phyloP scores from a whole-genome alignment of 2,329 filamentous ascomycete species.

The Davidsoniella australis region DNA sequence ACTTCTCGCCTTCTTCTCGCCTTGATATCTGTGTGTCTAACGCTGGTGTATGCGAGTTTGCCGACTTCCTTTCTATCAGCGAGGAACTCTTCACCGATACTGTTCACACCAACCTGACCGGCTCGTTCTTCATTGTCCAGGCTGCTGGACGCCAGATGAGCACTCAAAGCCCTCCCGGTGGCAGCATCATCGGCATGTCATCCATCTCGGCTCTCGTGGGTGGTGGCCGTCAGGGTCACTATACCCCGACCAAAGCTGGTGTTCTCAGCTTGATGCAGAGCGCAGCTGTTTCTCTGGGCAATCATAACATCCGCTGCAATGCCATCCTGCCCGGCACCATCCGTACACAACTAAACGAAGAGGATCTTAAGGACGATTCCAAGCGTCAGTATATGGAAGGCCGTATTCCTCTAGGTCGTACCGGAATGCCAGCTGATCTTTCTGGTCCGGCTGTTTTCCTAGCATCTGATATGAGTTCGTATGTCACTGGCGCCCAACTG shows the following conservation, averaged over 20 bases:
- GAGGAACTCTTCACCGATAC: constrained; percentile 55
- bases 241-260: constrained; percentile 78
- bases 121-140: constrained; percentile 78
- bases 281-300: constrained; percentile 60
- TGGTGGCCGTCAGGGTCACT: constrained; percentile 64
- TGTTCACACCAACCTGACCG: constrained; percentile 64
- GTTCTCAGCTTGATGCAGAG: constrained; percentile 70
- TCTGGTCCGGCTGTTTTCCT: constrained; percentile 75
- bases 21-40: constrained; percentile 75
- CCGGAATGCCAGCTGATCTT: constrained; percentile 57
- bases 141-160: constrained; percentile 75
- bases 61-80: constrained; percentile 62
- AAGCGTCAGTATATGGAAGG: constrained; percentile 69
- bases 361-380: constrained; percentile 53
- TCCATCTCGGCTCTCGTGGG: constrained; percentile 63
- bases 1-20: constrained; percentile 35
- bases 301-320: constrained; percentile 65
- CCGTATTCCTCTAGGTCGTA: constrained; percentile 59
- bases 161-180: constrained; percentile 44
- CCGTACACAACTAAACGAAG: constrained; percentile 68
- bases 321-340: constrained; percentile 72
- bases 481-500: constrained; percentile 68
- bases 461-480: constrained; percentile 61
- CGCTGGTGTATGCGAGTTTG: constrained; percentile 76
- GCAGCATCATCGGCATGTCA: constrained; percentile 62